Percentiles rank a stretch among this genome's conserved stretches.
phyloP scores from a whole-genome alignment of 768 basidiomycete species.

The Tylopilus sp. region DNA sequence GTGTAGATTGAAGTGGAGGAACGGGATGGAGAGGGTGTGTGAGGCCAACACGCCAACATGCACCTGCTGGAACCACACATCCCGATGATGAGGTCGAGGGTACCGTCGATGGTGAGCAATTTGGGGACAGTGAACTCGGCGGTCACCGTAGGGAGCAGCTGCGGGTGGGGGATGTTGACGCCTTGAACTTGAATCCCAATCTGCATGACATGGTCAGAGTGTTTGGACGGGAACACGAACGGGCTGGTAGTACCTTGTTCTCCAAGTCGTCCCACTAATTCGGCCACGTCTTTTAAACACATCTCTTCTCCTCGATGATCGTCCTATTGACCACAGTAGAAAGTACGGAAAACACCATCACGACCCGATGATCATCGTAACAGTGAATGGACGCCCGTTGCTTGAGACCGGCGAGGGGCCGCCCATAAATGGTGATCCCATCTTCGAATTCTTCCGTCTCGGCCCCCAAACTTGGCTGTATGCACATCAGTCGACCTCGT shows the following conservation, averaged over 20 bases:
- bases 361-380: constrained; percentile 98
- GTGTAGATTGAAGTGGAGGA: constrained; percentile 81
- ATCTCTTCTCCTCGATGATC: constrained; percentile 90
- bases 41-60: constrained; percentile 81
- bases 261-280: constrained; percentile 99
- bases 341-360: constrained; percentile 96
- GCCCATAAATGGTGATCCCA: constrained; percentile 87
- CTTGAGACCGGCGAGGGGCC: constrained; percentile 57
- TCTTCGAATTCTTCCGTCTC: constrained; percentile 90
- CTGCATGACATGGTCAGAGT: constrained; percentile 37
- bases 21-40: constrained; percentile 62
- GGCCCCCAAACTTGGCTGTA: constrained; percentile 90
- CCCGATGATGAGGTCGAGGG: constrained; percentile 75
- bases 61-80: constrained; percentile 97
- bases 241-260: constrained; percentile 74
- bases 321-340: constrained; percentile 71
- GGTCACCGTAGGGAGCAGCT: constrained; percentile 36
- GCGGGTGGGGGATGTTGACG: constrained; percentile 58
- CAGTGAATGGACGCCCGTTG: constrained; percentile 83
- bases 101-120: constrained; percentile 30
- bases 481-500: neutral
- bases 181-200: constrained; percentile 89
- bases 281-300: constrained; percentile 99
- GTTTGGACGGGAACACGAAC: neutral
- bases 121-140: constrained; percentile 32